Percentiles rank a stretch among this genome's conserved stretches.
Evolutionary conservation across 148 eudicot genomes (phyloP).

Genomic region (Chenopodium formosanum): DNA sequence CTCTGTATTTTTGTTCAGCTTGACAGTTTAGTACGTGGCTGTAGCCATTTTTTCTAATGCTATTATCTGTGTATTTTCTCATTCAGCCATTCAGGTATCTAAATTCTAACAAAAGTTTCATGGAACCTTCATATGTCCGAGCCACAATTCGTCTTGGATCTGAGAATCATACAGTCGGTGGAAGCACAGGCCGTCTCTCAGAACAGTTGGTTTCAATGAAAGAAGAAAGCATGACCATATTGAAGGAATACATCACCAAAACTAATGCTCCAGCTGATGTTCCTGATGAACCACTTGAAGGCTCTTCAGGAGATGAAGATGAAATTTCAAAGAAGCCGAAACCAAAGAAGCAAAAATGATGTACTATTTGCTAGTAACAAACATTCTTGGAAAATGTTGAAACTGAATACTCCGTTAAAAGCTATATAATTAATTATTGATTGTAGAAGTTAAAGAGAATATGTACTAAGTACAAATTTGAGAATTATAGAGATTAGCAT

Average conservation of each 20-base stretch:
- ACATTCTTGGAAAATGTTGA: neutral
- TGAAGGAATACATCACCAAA: conserved; percentile 77
- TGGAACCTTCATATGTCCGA: conserved; percentile 57
- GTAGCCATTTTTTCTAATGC: neutral
- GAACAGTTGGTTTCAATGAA: conserved; percentile 65
- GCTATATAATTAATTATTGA: neutral
- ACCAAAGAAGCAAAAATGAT: conserved; percentile 61
- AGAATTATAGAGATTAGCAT: too few relatives aligned
- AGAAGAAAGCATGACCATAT: conserved; percentile 68
- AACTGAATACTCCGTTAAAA: neutral
- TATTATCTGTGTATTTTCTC: neutral
- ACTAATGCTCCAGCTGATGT: conserved; percentile 86
- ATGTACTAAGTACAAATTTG: too few relatives aligned
- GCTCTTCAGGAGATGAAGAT: conserved; percentile 63
- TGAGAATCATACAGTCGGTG: conserved; percentile 47
- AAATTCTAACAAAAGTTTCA: conserved; percentile 10
- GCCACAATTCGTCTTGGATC: conserved; percentile 65
- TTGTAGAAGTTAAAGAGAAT: too few relatives aligned
- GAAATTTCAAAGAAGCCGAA: conserved; percentile 53
- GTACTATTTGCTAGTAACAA: neutral
- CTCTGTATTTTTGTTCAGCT: neutral
- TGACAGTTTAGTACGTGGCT: neutral
- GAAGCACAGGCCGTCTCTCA: conserved; percentile 53
- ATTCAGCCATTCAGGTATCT: conserved; percentile 23
- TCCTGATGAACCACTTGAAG: conserved; percentile 81